A percentile compares a stretch with the other conserved stretches of the same genome.
Evolutionary conservation across 2,329 filamentous ascomycete genomes (phyloP).

Genomic region (Diplodia intermedia): DNA sequence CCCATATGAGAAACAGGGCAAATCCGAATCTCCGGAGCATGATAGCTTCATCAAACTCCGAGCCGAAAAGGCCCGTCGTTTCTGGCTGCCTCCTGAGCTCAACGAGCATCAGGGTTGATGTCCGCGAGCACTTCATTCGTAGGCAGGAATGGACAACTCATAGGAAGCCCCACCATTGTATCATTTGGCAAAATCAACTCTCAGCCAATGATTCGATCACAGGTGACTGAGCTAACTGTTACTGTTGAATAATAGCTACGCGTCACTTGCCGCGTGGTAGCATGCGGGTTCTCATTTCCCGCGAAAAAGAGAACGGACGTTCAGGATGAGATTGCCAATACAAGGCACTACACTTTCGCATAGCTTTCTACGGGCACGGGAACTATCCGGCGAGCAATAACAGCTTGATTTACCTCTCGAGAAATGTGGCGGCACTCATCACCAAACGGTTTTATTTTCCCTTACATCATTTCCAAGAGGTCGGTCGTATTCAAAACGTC

Average conservation of each 20-base stretch:
- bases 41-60: background rate
- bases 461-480: too few relatives aligned
- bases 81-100: background rate
- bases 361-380: background rate
- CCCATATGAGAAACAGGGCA: background rate
- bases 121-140: background rate
- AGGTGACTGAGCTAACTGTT: background rate
- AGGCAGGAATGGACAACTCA: background rate
- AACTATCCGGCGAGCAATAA: background rate
- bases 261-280: background rate
- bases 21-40: background rate
- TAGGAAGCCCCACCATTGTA: background rate
- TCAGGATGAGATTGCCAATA: background rate
- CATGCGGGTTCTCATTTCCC: background rate
- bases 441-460: too few relatives aligned
- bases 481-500: too few relatives aligned
- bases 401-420: too few relatives aligned
- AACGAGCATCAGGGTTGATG: background rate
- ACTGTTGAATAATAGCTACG: background rate
- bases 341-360: background rate
- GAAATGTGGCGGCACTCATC: too few relatives aligned
- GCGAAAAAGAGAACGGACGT: background rate
- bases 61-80: background rate
- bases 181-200: background rate
- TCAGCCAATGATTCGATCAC: background rate